Percentiles rank a stretch among this genome's conserved stretches.
These are phyloP conservation scores for Volvox reticuliferus DNA, from an alignment of 139 green algal genomes.

Conservation along the genomic window DNA sequence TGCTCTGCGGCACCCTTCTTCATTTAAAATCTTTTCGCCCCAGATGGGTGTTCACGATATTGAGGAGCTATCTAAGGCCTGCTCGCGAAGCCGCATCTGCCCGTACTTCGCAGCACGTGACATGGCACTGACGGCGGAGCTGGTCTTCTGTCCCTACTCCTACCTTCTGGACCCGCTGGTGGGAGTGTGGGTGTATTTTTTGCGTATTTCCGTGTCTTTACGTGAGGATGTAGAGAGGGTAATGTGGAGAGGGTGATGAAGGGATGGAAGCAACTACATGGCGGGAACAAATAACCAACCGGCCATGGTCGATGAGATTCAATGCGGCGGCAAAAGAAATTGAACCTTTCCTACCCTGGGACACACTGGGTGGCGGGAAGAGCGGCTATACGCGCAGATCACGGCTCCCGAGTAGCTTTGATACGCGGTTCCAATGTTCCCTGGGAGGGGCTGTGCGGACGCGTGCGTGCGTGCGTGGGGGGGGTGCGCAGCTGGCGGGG, in stretches of 20 bases:
- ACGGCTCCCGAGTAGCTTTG: too few relatives aligned
- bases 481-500: too few relatives aligned
- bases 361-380: too few relatives aligned
- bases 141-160: slow-evolving; percentile 96
- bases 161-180: slow-evolving; percentile 77
- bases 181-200: background rate
- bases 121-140: slow-evolving; percentile 81
- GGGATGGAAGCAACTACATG: background rate
- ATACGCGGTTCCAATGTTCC: too few relatives aligned
- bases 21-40: too few relatives aligned
- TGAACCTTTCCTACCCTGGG: background rate
- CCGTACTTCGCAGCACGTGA: slow-evolving; percentile 90
- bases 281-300: too few relatives aligned
- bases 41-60: slow-evolving; percentile 86
- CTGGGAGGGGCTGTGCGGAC: too few relatives aligned
- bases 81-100: slow-evolving; percentile 74
- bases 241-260: background rate
- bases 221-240: background rate
- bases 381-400: too few relatives aligned
- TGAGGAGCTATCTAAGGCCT: slow-evolving; percentile 86
- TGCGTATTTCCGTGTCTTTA: too few relatives aligned
- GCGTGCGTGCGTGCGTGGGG: too few relatives aligned
- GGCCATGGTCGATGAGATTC: too few relatives aligned
- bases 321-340: background rate
- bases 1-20: too few relatives aligned